Conservation (phyloP, 2,329 filamentous ascomycete genomes). For the Talaromyces marneffei region DNA sequence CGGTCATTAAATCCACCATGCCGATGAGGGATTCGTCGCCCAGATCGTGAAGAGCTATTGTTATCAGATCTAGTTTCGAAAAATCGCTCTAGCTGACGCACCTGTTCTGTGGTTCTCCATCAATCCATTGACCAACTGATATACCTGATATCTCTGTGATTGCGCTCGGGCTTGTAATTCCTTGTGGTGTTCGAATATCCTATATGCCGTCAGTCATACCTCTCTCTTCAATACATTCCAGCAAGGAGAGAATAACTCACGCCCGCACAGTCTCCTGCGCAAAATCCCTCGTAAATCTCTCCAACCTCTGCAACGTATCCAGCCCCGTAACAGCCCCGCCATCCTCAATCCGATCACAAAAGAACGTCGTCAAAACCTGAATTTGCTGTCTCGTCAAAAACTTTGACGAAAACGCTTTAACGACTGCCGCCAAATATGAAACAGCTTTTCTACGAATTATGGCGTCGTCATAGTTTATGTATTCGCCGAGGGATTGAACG, state of each 20-base stretch:
- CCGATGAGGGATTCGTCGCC: slow-evolving; percentile 56
- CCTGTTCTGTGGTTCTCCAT: slow-evolving; percentile 57
- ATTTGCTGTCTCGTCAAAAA: slow-evolving; percentile 57
- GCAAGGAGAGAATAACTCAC: slow-evolving; percentile 28
- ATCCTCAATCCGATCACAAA: slow-evolving; percentile 59
- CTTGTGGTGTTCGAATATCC: slow-evolving; percentile 48
- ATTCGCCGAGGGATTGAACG: slow-evolving; percentile 60
- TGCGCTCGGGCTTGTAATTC: slow-evolving; percentile 57
- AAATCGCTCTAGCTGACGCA: slow-evolving; percentile 22
- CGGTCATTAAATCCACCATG: slow-evolving; percentile 60
- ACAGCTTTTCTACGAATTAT: slow-evolving; percentile 55
- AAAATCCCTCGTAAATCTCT: slow-evolving; percentile 55
- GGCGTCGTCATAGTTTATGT: slow-evolving; percentile 61
- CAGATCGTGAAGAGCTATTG: slow-evolving; percentile 48
- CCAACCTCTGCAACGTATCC: slow-evolving; percentile 53
- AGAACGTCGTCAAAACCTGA: slow-evolving; percentile 58
- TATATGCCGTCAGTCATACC: slow-evolving; percentile 18
- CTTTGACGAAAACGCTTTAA: slow-evolving; percentile 47
- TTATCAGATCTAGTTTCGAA: slow-evolving; percentile 14
- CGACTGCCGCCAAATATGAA: slow-evolving; percentile 40
- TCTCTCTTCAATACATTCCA: neutral
- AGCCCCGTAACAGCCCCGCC: slow-evolving; percentile 56
- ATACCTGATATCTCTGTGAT: slow-evolving; percentile 58
- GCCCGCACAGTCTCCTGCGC: slow-evolving; percentile 50
- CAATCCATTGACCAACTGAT: slow-evolving; percentile 56